These are phyloP conservation scores for Eucalyptus cladocalyx DNA, from an alignment of 345 rosid genomes.

Conservation along the genomic window DNA sequence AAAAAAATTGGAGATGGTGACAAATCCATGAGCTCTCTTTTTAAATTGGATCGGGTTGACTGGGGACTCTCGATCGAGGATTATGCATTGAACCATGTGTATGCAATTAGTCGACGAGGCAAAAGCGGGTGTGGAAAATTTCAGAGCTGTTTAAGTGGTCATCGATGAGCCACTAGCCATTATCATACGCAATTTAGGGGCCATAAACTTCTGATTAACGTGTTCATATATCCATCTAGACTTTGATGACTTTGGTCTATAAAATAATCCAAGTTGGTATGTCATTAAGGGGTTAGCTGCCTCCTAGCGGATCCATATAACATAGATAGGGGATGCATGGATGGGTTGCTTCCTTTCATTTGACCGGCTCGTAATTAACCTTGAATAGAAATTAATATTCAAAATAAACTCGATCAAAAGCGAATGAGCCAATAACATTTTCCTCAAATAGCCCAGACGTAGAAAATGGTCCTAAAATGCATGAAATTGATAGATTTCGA, in stretches of 20 bases:
- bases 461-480: background rate
- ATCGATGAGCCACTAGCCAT: background rate
- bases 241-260: background rate
- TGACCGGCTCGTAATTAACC: background rate
- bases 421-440: background rate
- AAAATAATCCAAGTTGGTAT: background rate
- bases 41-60: background rate
- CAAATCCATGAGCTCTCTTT: background rate
- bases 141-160: background rate
- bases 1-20: background rate
- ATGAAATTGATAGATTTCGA: background rate
- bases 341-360: background rate
- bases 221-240: background rate
- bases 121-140: background rate
- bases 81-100: background rate
- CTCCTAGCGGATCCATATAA: background rate
- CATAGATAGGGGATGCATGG: background rate
- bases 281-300: background rate
- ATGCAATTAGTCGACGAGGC: background rate
- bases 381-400: background rate
- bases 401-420: background rate
- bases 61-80: background rate
- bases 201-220: background rate
- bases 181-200: background rate
- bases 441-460: background rate